Evolutionary conservation across 2,329 filamentous ascomycete genomes (phyloP), one percentile per base, ranked within the genome.

Genomic region (Seiridium cupressi): DNA sequence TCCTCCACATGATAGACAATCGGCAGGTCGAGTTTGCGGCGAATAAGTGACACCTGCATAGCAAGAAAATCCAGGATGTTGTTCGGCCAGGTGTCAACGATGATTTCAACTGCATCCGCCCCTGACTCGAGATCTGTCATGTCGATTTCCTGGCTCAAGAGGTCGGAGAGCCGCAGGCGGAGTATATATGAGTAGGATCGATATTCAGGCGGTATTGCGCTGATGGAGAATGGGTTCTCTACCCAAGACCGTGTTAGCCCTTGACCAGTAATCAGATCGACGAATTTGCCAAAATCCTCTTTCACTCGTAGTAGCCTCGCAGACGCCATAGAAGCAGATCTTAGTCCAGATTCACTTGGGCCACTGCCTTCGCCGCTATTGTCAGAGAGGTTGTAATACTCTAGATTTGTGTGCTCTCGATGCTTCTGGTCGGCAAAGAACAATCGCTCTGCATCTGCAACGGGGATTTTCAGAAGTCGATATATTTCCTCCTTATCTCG

Each of bases 301-400:
- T 86, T 86, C 47, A 78, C 83, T 60, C 81, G 74, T 59, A 89
- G 85, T 3, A 90, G 74, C 5, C 73, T 77, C 18, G 85, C 87
- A 4, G 88, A 76, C 51, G 84, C 84, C 1, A 80, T 79, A 1
- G 81, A 79, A 8, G 75, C 76, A 5, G 75, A 74, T 49, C 76
- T 73, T 38, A 75, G 69, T 34, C 73, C 69, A 3, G 69, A 67
- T 7, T 74, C 70, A 5, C 71, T 68, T 1, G 71, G 66, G 1
- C 68, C 55, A 9, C 67, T 62, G 3, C 63, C 66, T 44, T 72
- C 70, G 32, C 72, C 73, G 54, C 78, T 76, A 3, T 74, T 69
- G 59, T 80, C 79, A 62, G 86, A 82, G 10, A 89, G 76, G 65
- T 91, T 91, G 76, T 85, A 91, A 69, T 89, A 92, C 68, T 92